Evolutionary conservation across 1,139 yeast species (phyloP).

Genomic region (Geotrichum australiense): DNA sequence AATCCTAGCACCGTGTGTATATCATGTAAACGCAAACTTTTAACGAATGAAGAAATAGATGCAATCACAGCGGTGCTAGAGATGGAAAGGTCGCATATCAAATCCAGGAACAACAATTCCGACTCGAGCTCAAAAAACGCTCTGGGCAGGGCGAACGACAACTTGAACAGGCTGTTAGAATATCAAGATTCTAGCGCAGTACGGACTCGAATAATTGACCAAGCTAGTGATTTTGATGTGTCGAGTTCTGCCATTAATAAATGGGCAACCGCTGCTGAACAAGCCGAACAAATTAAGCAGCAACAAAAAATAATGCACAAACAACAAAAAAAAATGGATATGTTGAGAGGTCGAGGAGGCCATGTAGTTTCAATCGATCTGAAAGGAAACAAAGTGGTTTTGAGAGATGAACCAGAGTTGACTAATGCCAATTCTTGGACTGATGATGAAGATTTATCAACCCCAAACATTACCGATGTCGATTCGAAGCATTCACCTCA

Average conservation of each 20-base stretch:
- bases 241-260: conserved; percentile 45
- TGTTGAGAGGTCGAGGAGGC: conserved; percentile 56
- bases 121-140: conserved; percentile 39
- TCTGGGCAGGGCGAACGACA: conserved; percentile 53
- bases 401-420: no score
- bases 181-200: conserved; percentile 86
- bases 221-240: conserved; percentile 80
- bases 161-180: conserved; percentile 63
- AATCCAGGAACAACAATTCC: conserved; percentile 45
- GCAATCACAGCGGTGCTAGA: conserved; percentile 42
- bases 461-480: no score
- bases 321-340: conserved; percentile 43
- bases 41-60: conserved; percentile 52
- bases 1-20: conserved; percentile 90
- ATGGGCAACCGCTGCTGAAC: conserved; percentile 88
- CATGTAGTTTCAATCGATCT: conserved; percentile 72
- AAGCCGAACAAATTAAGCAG: conserved; percentile 71
- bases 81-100: conserved; percentile 28
- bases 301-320: conserved; percentile 68
- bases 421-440: conserved; percentile 24
- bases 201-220: conserved; percentile 85
- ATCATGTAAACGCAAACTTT: conserved; percentile 64
- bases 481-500: no score
- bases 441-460: conserved; percentile 13
- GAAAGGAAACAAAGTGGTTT: conserved; percentile 65